Percentiles rank a stretch among this genome's conserved stretches.
phyloP scores from a whole-genome alignment of 2,329 filamentous ascomycete genomes.

The Claviceps monticola region DNA sequence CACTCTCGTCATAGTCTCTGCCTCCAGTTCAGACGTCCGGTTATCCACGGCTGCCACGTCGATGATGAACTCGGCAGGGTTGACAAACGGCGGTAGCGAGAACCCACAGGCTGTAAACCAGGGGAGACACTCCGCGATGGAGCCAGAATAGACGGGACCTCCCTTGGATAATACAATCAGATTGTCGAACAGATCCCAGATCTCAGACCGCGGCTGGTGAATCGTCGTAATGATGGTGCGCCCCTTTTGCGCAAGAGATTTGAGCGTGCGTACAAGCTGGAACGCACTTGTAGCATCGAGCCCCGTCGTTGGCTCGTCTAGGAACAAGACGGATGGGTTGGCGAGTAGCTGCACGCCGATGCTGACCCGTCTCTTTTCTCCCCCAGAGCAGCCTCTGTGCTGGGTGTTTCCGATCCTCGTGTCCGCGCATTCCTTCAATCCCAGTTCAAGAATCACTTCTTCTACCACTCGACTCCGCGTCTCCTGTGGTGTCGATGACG shows the following conservation, averaged over 20 bases:
- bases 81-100: constrained; percentile 55
- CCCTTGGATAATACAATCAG: constrained; percentile 56
- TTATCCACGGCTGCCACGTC: constrained; percentile 64
- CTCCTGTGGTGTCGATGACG: constrained; percentile 42
- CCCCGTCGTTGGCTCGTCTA: constrained; percentile 69
- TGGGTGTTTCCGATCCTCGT: constrained; percentile 58
- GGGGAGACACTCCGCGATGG: constrained; percentile 39
- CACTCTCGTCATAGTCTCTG: constrained; percentile 43
- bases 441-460: constrained; percentile 61
- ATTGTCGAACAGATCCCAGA: constrained; percentile 65
- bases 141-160: constrained; percentile 53
- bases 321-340: constrained; percentile 63
- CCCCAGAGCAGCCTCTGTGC: constrained; percentile 65
- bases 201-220: constrained; percentile 66
- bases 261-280: constrained; percentile 57
- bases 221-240: constrained; percentile 62
- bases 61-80: constrained; percentile 64
- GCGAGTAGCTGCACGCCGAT: constrained; percentile 69
- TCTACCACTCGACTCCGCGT: constrained; percentile 54
- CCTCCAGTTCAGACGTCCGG: constrained; percentile 51
- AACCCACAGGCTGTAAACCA: constrained; percentile 52
- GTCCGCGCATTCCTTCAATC: constrained; percentile 63
- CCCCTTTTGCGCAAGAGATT: constrained; percentile 51
- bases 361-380: constrained; percentile 63
- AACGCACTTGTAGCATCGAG: constrained; percentile 66